Evolutionary conservation across 2,329 filamentous ascomycete species (phyloP).

Genomic region (Rhinocladiella similis): DNA sequence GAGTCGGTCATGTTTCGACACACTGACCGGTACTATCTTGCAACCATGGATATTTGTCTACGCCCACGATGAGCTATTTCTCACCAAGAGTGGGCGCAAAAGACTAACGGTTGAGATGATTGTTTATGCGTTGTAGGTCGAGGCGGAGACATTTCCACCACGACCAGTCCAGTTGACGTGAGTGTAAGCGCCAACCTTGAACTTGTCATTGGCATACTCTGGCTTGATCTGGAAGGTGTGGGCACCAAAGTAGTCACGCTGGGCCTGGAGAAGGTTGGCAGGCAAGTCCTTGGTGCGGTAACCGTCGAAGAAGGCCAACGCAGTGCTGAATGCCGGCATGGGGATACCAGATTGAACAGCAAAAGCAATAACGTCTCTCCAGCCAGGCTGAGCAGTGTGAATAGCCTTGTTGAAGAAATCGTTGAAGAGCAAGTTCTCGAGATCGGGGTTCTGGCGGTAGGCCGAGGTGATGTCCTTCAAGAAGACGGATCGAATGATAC

Average conservation of each 20-base stretch:
- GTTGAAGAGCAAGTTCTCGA: conserved; percentile 97
- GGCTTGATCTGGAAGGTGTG: conserved; percentile 90
- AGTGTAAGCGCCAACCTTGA: conserved; percentile 81
- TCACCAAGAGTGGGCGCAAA: not conserved
- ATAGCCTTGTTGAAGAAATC: conserved; percentile 99
- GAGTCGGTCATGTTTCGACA: not conserved
- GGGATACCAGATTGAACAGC: conserved; percentile 92
- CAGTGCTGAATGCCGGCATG: conserved; percentile 93
- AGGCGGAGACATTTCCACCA: conserved; percentile 94
- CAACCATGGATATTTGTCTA: not conserved
- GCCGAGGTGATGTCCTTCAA: conserved; percentile 98
- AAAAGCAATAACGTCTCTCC: conserved; percentile 90
- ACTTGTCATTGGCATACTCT: conserved; percentile 73
- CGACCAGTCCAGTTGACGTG: conserved; percentile 99
- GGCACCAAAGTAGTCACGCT: conserved; percentile 99
- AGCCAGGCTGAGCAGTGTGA: conserved; percentile 89
- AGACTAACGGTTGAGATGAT: not conserved
- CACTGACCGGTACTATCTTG: not conserved
- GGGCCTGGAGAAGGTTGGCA: conserved; percentile 96
- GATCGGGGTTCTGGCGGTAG: conserved; percentile 89
- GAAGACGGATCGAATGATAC: conserved; percentile 99
- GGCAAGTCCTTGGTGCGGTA: conserved; percentile 97
- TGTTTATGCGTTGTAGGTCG: conserved; percentile 90
- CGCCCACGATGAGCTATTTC: not conserved
- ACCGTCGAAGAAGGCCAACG: conserved; percentile 97